These are phyloP conservation scores for Aurantiochytrium sp. DNA, from an alignment of 108 stramenopile species.

Conservation along the genomic window DNA sequence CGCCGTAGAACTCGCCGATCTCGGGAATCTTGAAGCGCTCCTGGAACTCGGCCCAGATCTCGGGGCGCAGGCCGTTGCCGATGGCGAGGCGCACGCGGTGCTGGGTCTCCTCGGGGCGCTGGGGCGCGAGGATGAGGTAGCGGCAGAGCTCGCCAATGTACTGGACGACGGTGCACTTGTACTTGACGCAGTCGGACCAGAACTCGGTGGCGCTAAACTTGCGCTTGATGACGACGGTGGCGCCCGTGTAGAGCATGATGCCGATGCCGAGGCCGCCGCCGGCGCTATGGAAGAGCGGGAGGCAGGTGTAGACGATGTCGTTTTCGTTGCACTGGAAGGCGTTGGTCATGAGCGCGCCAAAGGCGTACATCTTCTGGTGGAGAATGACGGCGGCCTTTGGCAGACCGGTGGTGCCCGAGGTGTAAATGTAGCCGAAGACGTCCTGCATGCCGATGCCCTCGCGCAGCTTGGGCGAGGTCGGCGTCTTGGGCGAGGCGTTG, in stretches of 20 bases:
- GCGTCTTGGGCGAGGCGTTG: not conserved
- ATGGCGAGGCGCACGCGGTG: constrained; percentile 47
- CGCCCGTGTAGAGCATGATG: constrained; percentile 32
- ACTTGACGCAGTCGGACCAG: constrained; percentile 42
- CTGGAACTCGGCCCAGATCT: constrained; percentile 52
- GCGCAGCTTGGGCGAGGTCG: not conserved
- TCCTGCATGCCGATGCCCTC: not conserved
- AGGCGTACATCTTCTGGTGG: constrained; percentile 36
- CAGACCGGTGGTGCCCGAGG: constrained; percentile 53
- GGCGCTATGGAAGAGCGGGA: constrained; percentile 58
- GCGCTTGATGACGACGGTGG: constrained; percentile 41
- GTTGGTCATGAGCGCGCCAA: not conserved
- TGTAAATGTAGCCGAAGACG: constrained; percentile 33
- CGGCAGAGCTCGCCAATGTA: constrained; percentile 61
- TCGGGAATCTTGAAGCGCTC: constrained; percentile 41
- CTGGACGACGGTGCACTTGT: constrained; percentile 47
- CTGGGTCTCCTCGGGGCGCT: constrained; percentile 16
- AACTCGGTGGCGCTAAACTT: constrained; percentile 50
- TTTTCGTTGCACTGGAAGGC: not conserved
- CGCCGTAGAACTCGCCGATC: constrained; percentile 57
- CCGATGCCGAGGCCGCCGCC: constrained; percentile 49
- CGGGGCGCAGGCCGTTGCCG: constrained; percentile 61
- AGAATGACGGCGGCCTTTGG: constrained; percentile 52
- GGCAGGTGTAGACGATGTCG: constrained; percentile 49
- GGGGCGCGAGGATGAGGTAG: constrained; percentile 32